Evolutionary conservation across 2,329 filamentous ascomycete genomes (phyloP), one percentile per base, ranked within the genome.

Genomic region (Fusarium albosuccineum): DNA sequence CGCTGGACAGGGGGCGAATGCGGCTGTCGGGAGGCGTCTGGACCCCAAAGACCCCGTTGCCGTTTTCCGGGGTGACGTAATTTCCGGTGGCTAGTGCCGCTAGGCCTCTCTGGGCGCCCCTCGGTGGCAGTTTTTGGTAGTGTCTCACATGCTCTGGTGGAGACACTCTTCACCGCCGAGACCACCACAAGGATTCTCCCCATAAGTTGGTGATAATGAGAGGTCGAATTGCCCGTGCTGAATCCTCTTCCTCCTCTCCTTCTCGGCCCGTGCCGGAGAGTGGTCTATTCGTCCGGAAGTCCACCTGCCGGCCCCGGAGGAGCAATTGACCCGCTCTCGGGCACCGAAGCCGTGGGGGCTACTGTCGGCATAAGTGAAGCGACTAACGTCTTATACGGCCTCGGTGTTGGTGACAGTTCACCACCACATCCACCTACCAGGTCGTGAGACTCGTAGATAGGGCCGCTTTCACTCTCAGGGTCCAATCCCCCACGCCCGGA

Each of bases 101-200:
- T 68, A 68, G 60, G 6, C 55, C 64, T 2, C 33, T 61, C 63
- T 16, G 14, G 16, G 45, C 9, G 16, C 16, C 46, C 40, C 34
- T 73, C 68, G 70, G 70, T 73, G 62, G 62, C 68, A 57, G 54
- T 64, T 71, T 71, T 65, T 17, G 68, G 70, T 42, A 73, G 58
- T 70, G 14, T 62, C 64, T 73, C 70, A 63, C 70, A 70, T 73
- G 71, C 57, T 54, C 60, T 39, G 34, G 36, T 17, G 41, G 17
- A 33, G 33, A 33, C 42, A 41, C 39, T 26, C 65, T 66, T 66
- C 66, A 68, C 65, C 66, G 65, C 66, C 62, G 68, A 68, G 61
- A 68, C 57, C 41, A 54, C 40, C 34, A 41, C 48, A 52, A 59
- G 63, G 64, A 42, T 67, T 50, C 48, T 46, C 33, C 42, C 36